Conservation (phyloP, 805 yeast species). For the Debaryomyces tyrocola region DNA sequence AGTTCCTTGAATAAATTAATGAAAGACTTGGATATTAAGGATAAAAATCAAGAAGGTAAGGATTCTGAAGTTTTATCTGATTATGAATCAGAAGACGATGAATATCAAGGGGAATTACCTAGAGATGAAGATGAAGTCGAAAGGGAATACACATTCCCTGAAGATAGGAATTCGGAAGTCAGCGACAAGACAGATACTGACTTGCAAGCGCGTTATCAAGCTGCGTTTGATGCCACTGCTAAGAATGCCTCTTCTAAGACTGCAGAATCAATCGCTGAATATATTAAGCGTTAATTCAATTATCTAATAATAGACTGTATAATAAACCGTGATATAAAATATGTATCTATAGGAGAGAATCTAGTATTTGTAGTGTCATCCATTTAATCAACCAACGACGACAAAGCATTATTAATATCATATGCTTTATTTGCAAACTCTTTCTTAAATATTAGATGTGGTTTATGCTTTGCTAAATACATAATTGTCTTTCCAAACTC, state of each 20-base stretch:
- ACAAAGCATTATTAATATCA: slow-evolving; percentile 25
- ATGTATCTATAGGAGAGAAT: slow-evolving; percentile 58
- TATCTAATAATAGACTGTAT: slow-evolving; percentile 22
- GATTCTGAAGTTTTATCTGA: slow-evolving; percentile 55
- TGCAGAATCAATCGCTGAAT: slow-evolving; percentile 71
- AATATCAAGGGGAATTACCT: slow-evolving; percentile 45
- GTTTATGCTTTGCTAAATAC: slow-evolving; percentile 70
- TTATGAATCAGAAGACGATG: slow-evolving; percentile 52
- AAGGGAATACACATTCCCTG: slow-evolving; percentile 72
- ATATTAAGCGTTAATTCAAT: slow-evolving; percentile 43
- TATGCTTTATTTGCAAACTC: slow-evolving; percentile 30
- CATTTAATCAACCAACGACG: slow-evolving; percentile 48
- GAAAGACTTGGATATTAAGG: slow-evolving; percentile 79
- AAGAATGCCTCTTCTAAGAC: slow-evolving; percentile 63
- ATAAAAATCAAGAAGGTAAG: slow-evolving; percentile 20
- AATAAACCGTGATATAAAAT: slow-evolving; percentile 24
- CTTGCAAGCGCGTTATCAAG: slow-evolving; percentile 69
- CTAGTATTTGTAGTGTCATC: slow-evolving; percentile 70
- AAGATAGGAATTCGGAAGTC: slow-evolving; percentile 63
- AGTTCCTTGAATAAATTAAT: slow-evolving; percentile 69
- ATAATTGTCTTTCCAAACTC: slow-evolving; percentile 88
- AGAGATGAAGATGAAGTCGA: slow-evolving; percentile 46
- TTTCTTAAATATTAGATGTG: slow-evolving; percentile 63
- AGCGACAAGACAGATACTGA: slow-evolving; percentile 47
- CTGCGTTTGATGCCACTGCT: slow-evolving; percentile 64